Percentiles rank a stretch among this genome's conserved stretches.
Conservation (phyloP, 2,329 filamentous ascomycete genomes). For the Amauroascus verrucosus region DNA sequence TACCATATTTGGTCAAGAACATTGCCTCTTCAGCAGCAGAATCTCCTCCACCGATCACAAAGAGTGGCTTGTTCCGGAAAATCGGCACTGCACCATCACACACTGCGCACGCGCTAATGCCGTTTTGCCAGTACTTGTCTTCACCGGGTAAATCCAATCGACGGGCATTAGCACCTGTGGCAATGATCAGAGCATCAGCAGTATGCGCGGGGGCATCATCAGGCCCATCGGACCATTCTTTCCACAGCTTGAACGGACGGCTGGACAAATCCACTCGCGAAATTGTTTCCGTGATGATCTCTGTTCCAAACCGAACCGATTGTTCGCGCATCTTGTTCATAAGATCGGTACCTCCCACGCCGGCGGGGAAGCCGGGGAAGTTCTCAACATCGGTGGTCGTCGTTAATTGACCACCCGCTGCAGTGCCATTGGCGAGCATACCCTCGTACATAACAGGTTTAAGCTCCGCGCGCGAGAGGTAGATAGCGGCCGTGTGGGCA, state of each 20-base stretch:
- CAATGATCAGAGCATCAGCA: slow-evolving; percentile 84
- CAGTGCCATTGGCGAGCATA: slow-evolving; percentile 94
- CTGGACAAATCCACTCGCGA: slow-evolving; percentile 72
- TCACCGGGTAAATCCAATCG: slow-evolving; percentile 76
- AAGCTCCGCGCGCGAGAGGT: slow-evolving; percentile 86
- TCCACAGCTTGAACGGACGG: slow-evolving; percentile 86
- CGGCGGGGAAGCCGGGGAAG: slow-evolving; percentile 86
- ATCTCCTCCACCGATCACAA: slow-evolving; percentile 93
- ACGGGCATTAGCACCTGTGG: slow-evolving; percentile 85
- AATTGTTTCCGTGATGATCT: slow-evolving; percentile 88
- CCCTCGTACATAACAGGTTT: slow-evolving; percentile 95
- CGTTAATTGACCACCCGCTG: slow-evolving; percentile 90
- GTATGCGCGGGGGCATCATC: slow-evolving; percentile 66
- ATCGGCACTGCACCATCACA: slow-evolving; percentile 96
- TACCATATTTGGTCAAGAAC: slow-evolving; percentile 95
- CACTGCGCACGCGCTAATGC: slow-evolving; percentile 90
- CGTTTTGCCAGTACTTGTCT: slow-evolving; percentile 94
- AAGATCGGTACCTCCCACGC: slow-evolving; percentile 73
- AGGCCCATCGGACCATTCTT: slow-evolving; percentile 68
- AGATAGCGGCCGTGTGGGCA: slow-evolving; percentile 94
- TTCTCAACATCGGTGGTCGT: slow-evolving; percentile 99
- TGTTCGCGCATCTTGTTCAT: slow-evolving; percentile 96
- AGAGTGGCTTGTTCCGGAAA: slow-evolving; percentile 90
- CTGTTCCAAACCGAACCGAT: slow-evolving; percentile 82
- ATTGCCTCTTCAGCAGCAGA: slow-evolving; percentile 95